phyloP scores from a whole-genome alignment of 495 filamentous ascomycete species.

The Neurospora sp. region DNA sequence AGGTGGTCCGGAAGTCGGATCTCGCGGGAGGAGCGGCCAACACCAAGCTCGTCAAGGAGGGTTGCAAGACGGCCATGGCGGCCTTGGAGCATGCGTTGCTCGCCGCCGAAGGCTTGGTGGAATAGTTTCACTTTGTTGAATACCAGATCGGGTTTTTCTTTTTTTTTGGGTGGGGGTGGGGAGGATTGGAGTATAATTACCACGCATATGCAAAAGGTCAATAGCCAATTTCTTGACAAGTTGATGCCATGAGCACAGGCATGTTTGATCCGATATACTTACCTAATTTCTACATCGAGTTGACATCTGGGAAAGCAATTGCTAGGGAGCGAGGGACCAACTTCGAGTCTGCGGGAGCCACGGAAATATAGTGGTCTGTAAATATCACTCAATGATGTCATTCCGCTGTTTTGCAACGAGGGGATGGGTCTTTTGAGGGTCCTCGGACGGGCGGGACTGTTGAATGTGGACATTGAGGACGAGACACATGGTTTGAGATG shows the following conservation, averaged over 20 bases:
- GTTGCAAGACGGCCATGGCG: constrained; percentile 54
- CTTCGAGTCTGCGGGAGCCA: neutral
- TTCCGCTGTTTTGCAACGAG: neutral
- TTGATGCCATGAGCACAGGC: neutral
- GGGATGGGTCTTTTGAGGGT: neutral
- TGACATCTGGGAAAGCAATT: neutral
- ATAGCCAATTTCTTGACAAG: neutral
- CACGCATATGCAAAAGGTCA: neutral
- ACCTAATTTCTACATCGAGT: neutral
- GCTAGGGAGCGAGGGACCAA: neutral
- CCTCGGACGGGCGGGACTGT: neutral
- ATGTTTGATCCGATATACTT: neutral
- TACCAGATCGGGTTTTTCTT: neutral
- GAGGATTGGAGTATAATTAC: neutral
- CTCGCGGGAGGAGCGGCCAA: constrained; percentile 51
- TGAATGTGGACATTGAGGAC: neutral
- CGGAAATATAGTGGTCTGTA: neutral
- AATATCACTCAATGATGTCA: neutral
- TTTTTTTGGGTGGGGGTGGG: too few relatives aligned
- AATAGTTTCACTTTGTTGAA: neutral
- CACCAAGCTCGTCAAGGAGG: constrained; percentile 56
- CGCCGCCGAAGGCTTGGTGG: constrained; percentile 11
- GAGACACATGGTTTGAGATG: neutral
- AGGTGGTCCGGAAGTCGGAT: constrained; percentile 64
- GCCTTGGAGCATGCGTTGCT: constrained; percentile 42